phyloP scores from a whole-genome alignment of 495 filamentous ascomycete genomes.

The Halenospora varia region DNA sequence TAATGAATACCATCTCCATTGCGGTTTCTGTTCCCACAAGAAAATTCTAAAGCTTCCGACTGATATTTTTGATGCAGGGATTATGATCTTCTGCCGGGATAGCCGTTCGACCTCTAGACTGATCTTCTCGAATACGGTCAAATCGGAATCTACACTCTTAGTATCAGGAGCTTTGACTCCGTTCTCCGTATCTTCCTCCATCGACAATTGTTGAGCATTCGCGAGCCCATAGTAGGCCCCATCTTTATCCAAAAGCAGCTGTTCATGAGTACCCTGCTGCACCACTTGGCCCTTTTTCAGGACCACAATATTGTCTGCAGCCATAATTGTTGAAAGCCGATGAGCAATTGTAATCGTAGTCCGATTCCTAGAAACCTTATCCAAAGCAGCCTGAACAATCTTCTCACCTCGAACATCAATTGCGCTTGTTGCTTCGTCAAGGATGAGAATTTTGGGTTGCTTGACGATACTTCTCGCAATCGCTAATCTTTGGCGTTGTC shows the following conservation, averaged over 20 bases:
- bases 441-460: conserved; percentile 70
- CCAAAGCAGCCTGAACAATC: conserved; percentile 53
- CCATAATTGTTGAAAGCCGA: conserved; percentile 52
- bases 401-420: conserved; percentile 54
- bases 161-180: neutral
- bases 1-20: conserved; percentile 32
- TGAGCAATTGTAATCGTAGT: conserved; percentile 62
- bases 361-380: conserved; percentile 45
- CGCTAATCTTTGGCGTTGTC: conserved; percentile 62
- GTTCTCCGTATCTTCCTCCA: conserved; percentile 7
- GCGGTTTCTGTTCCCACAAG: conserved; percentile 16
- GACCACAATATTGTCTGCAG: conserved; percentile 64
- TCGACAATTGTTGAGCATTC: conserved; percentile 44
- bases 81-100: conserved; percentile 37
- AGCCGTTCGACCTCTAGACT: conserved; percentile 7
- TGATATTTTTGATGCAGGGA: neutral
- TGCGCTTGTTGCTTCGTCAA: conserved; percentile 77
- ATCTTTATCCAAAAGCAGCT: conserved; percentile 50
- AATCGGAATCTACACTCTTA: neutral
- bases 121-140: conserved; percentile 1
- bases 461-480: conserved; percentile 71
- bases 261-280: conserved; percentile 64
- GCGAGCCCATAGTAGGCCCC: conserved; percentile 49
- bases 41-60: conserved; percentile 16
- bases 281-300: conserved; percentile 54